These are phyloP conservation scores for Lentinus brumalis DNA, from an alignment of 768 basidiomycete species.

Conservation along the genomic window DNA sequence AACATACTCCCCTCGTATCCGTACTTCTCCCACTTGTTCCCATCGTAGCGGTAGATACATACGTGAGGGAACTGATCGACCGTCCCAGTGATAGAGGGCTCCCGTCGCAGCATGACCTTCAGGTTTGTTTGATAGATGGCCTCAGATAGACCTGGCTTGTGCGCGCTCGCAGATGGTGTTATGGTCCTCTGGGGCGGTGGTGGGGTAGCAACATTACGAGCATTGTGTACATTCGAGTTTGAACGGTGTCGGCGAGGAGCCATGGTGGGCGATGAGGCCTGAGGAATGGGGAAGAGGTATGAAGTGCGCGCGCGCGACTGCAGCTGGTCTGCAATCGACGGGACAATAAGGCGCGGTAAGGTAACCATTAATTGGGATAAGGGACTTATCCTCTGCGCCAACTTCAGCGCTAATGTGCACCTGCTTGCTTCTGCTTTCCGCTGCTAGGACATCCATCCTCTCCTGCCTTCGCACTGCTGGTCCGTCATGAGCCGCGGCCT, in stretches of 20 bases:
- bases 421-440: too few species aligned
- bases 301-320: background rate
- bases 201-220: conserved; percentile 10
- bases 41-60: conserved; percentile 78
- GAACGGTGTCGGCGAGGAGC: conserved; percentile 29
- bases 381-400: too few species aligned
- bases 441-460: background rate
- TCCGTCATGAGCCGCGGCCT: conserved; percentile 1
- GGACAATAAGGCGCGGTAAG: too few species aligned
- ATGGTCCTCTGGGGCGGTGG: conserved; percentile 16
- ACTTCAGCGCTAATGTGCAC: too few species aligned
- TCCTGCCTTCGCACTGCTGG: background rate
- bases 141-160: conserved; percentile 21
- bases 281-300: background rate
- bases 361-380: too few species aligned
- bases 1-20: conserved; percentile 91
- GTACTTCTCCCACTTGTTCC: conserved; percentile 77
- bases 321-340: background rate
- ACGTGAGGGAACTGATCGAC: conserved; percentile 90
- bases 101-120: conserved; percentile 75
- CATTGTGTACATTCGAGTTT: conserved; percentile 21
- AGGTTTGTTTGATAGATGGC: conserved; percentile 69
- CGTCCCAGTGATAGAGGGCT: conserved; percentile 77
- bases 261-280: conserved; percentile 15
- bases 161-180: conserved; percentile 18